phyloP scores from a whole-genome alignment of 805 yeast species.

The Kazachstania kunashirensis region DNA sequence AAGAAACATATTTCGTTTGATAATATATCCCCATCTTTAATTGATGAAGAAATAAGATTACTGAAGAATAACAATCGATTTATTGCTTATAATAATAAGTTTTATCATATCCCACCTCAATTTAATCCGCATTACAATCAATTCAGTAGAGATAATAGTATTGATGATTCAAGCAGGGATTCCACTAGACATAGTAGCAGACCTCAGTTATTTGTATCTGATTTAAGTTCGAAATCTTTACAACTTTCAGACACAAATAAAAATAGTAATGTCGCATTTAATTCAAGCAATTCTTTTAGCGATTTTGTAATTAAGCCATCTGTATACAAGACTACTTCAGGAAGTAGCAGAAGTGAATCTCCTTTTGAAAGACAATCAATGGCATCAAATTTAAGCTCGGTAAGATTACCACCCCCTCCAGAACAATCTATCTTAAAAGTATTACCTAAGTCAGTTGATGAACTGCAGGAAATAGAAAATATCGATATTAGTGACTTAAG shows the following conservation, averaged over 20 bases:
- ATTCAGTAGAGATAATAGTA: neutral
- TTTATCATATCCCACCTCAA: slow-evolving; percentile 27
- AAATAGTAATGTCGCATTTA: neutral
- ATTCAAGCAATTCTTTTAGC: neutral
- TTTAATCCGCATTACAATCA: slow-evolving; percentile 18
- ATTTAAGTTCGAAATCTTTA: neutral
- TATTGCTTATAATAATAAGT: slow-evolving; percentile 19
- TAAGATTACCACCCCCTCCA: slow-evolving; percentile 25
- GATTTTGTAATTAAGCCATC: neutral
- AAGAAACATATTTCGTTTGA: slow-evolving; percentile 27
- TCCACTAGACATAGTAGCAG: neutral
- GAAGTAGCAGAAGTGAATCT: slow-evolving; percentile 11
- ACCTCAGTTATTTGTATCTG: neutral
- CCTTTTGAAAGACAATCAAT: slow-evolving; percentile 5
- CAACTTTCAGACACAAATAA: neutral
- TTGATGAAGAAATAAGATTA: slow-evolving; percentile 22
- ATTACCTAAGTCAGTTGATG: slow-evolving; percentile 9
- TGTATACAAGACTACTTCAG: neutral
- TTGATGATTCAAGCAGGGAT: neutral
- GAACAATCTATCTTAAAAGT: slow-evolving; percentile 12
- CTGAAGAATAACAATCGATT: slow-evolving; percentile 14
- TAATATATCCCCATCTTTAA: slow-evolving; percentile 24
- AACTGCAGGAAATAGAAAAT: slow-evolving; percentile 11
- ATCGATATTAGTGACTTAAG: slow-evolving; percentile 20
- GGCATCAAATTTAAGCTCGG: neutral